Conservation (phyloP, 352 stramenopile species). For the Globisporangium solare region DNA sequence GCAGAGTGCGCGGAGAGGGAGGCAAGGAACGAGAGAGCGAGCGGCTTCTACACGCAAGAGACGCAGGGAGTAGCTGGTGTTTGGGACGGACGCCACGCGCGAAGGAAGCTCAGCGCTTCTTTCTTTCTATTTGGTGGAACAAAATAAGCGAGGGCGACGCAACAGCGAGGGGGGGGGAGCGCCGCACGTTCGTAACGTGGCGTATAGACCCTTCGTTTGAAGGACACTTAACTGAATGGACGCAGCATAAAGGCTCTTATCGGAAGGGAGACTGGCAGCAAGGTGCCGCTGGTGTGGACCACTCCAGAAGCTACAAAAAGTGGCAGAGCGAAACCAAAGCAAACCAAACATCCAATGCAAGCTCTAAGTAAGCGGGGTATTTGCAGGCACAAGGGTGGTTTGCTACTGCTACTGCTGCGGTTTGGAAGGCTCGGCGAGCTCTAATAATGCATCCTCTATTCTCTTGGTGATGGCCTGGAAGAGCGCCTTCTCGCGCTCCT, state of each 20-base stretch:
- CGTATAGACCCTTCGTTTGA: background rate
- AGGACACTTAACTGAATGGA: background rate
- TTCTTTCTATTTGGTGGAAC: constrained; percentile 6
- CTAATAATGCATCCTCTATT: constrained; percentile 75
- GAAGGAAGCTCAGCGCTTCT: constrained; percentile 1
- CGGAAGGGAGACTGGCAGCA: background rate
- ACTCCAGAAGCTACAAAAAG: constrained; percentile 1
- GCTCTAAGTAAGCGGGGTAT: too few relatives aligned
- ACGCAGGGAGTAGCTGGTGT: background rate
- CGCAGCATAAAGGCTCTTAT: background rate
- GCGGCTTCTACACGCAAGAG: too few relatives aligned
- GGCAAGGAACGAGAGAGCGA: background rate
- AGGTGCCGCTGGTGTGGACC: background rate
- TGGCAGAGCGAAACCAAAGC: background rate
- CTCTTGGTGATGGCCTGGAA: constrained; percentile 84
- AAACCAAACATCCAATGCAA: too few relatives aligned
- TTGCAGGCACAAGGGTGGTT: too few relatives aligned
- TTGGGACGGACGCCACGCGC: background rate
- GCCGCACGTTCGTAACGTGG: constrained; percentile 2
- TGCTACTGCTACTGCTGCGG: constrained; percentile 1
- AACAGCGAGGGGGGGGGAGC: background rate
- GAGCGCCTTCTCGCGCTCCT: constrained; percentile 59
- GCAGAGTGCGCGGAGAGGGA: background rate
- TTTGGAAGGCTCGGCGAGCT: constrained; percentile 32
- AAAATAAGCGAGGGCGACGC: too few relatives aligned